Evolutionary conservation across 1,284 basidiomycete genomes (phyloP).

Genomic region (Trichosporon asahii): DNA sequence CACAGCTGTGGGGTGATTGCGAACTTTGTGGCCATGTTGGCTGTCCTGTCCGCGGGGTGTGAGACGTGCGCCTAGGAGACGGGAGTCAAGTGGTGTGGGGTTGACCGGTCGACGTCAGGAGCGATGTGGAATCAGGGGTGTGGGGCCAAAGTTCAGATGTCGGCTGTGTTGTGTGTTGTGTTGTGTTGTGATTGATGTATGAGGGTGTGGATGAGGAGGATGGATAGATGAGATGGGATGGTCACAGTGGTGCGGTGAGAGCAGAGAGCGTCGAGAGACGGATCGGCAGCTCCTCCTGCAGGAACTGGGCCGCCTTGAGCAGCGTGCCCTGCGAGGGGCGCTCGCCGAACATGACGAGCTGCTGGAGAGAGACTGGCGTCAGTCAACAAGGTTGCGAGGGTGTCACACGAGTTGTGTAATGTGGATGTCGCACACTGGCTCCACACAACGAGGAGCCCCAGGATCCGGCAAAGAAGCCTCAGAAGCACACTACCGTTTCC

Average conservation of each 20-base stretch:
- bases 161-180: background rate
- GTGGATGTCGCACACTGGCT: background rate
- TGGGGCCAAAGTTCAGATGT: background rate
- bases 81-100: background rate
- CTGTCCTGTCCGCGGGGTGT: background rate
- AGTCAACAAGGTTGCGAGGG: conserved; percentile 11
- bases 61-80: background rate
- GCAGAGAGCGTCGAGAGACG: conserved; percentile 62
- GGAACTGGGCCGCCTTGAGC: conserved; percentile 78
- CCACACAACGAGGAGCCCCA: background rate
- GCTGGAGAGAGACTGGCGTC: conserved; percentile 73
- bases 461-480: background rate
- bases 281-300: conserved; percentile 76
- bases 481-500: background rate
- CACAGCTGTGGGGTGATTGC: conserved; percentile 74
- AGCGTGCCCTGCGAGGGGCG: conserved; percentile 78
- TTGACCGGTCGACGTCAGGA: background rate
- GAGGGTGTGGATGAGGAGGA: no score
- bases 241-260: background rate
- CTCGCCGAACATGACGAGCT: conserved; percentile 85
- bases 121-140: background rate
- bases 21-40: conserved; percentile 47
- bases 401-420: background rate
- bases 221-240: no score
- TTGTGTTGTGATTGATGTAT: no score